A percentile compares a stretch with the other conserved stretches of the same genome.
Conservation (phyloP, 371 early-diverging fungal species). For the Funneliformis caledonium region DNA sequence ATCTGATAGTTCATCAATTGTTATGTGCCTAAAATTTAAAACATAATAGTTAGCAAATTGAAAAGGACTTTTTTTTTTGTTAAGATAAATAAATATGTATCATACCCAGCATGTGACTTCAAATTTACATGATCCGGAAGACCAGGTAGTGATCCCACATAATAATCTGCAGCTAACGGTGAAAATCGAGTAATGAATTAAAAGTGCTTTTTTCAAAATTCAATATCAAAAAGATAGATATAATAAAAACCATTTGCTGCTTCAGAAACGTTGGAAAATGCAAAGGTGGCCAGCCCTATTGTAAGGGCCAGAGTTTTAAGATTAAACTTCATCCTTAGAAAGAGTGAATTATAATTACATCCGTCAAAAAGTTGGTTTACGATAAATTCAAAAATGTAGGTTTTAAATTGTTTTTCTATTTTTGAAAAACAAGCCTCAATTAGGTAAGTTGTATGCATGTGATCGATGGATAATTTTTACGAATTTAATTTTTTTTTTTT, state of each 20-base stretch:
- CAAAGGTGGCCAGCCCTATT: background rate
- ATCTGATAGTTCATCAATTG: constrained; percentile 48
- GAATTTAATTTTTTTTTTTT: too few relatives aligned
- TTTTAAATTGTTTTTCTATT: too few relatives aligned
- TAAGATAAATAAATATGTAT: background rate
- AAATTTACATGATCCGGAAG: constrained; percentile 27
- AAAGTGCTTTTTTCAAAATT: background rate
- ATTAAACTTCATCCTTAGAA: constrained; percentile 4
- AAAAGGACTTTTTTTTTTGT: background rate
- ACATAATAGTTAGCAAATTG: background rate
- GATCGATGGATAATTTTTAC: too few relatives aligned
- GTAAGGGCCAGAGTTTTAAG: background rate
- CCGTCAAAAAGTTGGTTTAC: too few relatives aligned
- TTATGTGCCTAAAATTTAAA: constrained; percentile 51
- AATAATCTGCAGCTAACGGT: constrained; percentile 39
- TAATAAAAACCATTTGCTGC: background rate
- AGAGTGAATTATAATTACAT: background rate
- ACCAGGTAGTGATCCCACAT: constrained; percentile 22
- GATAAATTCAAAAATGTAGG: too few relatives aligned
- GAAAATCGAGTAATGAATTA: too few relatives aligned
- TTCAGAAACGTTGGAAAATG: background rate
- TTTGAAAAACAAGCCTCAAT: too few relatives aligned
- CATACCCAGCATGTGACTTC: constrained; percentile 32
- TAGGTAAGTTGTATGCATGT: too few relatives aligned
- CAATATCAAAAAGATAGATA: background rate